These are phyloP conservation scores for Talaromyces islandicus DNA, from an alignment of 2,329 filamentous ascomycete species.

Conservation along the genomic window DNA sequence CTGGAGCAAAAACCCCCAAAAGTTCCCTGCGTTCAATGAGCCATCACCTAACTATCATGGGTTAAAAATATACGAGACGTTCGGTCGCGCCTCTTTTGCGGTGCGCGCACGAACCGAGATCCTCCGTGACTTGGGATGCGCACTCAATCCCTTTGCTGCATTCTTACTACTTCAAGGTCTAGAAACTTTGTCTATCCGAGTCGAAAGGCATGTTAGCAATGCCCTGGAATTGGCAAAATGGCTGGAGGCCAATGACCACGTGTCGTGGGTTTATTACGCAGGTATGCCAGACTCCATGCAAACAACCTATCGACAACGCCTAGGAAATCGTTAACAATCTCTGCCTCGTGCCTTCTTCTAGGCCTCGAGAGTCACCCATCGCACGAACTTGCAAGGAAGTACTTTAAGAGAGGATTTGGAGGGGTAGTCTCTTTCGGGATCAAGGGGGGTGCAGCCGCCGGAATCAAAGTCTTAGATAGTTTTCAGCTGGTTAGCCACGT, in stretches of 20 bases:
- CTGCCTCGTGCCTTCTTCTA: slow-evolving; percentile 23
- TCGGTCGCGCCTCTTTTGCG: slow-evolving; percentile 71
- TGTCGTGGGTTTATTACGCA: slow-evolving; percentile 76
- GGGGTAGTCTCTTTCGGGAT: slow-evolving; percentile 85
- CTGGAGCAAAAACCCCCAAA: slow-evolving; percentile 54
- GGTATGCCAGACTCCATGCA: background rate
- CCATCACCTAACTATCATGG: slow-evolving; percentile 84
- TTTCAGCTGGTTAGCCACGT: slow-evolving; percentile 89
- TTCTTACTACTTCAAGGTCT: slow-evolving; percentile 57
- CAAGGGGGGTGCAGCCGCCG: slow-evolving; percentile 73
- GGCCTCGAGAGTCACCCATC: slow-evolving; percentile 71
- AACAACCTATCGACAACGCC: background rate
- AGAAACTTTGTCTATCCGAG: slow-evolving; percentile 76
- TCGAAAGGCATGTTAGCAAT: slow-evolving; percentile 76
- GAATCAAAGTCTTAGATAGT: slow-evolving; percentile 53
- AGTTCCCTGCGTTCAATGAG: slow-evolving; percentile 83
- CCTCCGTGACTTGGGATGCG: slow-evolving; percentile 71
- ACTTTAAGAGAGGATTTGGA: slow-evolving; percentile 72
- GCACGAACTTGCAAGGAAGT: slow-evolving; percentile 72
- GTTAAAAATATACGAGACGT: slow-evolving; percentile 85
- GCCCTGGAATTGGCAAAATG: slow-evolving; percentile 69
- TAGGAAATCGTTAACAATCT: background rate
- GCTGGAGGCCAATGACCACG: slow-evolving; percentile 70
- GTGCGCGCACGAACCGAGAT: slow-evolving; percentile 78
- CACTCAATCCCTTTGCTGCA: slow-evolving; percentile 76